Evolutionary conservation across 345 rosid genomes (phyloP).

Genomic region (Corchorus olitorius): DNA sequence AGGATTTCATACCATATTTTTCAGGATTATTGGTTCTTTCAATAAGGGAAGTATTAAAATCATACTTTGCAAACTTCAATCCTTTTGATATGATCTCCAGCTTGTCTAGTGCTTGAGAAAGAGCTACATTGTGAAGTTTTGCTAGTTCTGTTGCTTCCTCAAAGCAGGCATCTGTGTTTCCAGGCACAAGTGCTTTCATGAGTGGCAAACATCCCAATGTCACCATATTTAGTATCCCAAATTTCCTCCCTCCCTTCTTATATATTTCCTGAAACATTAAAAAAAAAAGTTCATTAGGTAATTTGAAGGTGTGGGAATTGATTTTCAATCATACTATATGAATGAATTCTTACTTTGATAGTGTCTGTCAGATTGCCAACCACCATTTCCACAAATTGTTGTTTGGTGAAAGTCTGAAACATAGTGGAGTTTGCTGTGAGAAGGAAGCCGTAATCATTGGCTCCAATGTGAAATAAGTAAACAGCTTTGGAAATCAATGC

Average conservation of each 20-base stretch:
- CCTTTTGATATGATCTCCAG: conserved; percentile 45
- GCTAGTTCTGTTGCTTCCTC: conserved; percentile 48
- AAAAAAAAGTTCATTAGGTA: too few relatives aligned
- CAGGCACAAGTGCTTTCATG: not conserved
- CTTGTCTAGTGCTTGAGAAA: conserved; percentile 38
- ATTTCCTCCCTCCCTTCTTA: conserved; percentile 46
- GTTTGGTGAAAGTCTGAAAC: conserved; percentile 19
- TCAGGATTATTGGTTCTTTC: conserved; percentile 51
- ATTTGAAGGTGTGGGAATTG: not conserved
- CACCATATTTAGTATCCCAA: conserved; percentile 37
- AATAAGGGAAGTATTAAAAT: conserved; percentile 39
- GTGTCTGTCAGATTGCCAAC: conserved; percentile 30
- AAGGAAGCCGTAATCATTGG: conserved; percentile 34
- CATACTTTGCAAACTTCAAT: conserved; percentile 62
- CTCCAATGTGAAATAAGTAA: conserved; percentile 44
- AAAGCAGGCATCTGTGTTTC: conserved; percentile 45
- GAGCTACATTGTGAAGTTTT: conserved; percentile 56
- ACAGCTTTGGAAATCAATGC: conserved; percentile 39
- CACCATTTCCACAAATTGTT: conserved; percentile 30
- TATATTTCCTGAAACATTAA: conserved; percentile 39
- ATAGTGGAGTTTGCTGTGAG: conserved; percentile 23
- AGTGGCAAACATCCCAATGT: conserved; percentile 35
- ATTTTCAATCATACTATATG: not conserved
- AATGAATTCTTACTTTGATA: conserved; percentile 31
- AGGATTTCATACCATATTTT: conserved; percentile 36